phyloP scores from a whole-genome alignment of 2,329 filamentous ascomycete genomes.

The Alternaria sp. region DNA sequence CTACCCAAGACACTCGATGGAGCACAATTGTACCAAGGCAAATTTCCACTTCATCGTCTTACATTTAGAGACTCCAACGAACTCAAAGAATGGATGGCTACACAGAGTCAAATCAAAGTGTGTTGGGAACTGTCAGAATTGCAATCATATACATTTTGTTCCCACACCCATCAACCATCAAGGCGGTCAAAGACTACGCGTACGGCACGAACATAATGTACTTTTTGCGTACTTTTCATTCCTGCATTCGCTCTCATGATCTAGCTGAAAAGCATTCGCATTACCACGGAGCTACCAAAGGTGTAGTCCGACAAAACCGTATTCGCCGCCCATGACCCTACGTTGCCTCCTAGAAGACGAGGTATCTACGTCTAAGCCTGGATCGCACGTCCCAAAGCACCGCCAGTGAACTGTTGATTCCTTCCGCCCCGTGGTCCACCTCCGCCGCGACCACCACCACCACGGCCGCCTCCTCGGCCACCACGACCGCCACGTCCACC shows the following conservation, averaged over 20 bases:
- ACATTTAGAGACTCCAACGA: not conserved
- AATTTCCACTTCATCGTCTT: not conserved
- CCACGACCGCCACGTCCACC: slow-evolving; percentile 79
- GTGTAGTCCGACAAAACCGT: slow-evolving; percentile 4
- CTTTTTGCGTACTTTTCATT: slow-evolving; percentile 3
- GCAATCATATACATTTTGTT: not conserved
- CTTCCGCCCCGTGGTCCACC: slow-evolving; percentile 63
- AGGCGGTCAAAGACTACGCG: not conserved
- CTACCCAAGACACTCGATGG: not conserved
- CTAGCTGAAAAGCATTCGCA: slow-evolving; percentile 4
- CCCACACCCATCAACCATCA: not conserved
- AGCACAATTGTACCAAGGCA: not conserved
- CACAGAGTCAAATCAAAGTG: not conserved
- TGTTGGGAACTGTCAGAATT: not conserved
- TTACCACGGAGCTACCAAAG: slow-evolving; percentile 6
- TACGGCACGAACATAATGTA: not conserved
- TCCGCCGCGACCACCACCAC: slow-evolving; percentile 64
- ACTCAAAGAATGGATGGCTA: not conserved
- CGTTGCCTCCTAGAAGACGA: not conserved
- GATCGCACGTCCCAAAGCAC: slow-evolving; percentile 70
- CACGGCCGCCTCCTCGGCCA: slow-evolving; percentile 61
- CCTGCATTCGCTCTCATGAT: slow-evolving; percentile 2
- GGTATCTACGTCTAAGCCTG: slow-evolving; percentile 47
- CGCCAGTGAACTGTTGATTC: slow-evolving; percentile 81
- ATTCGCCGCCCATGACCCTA: slow-evolving; percentile 2